Evolutionary conservation across 208 protist species (phyloP), one percentile per base, ranked within the genome.

Genomic region (Lotmaria passim): DNA sequence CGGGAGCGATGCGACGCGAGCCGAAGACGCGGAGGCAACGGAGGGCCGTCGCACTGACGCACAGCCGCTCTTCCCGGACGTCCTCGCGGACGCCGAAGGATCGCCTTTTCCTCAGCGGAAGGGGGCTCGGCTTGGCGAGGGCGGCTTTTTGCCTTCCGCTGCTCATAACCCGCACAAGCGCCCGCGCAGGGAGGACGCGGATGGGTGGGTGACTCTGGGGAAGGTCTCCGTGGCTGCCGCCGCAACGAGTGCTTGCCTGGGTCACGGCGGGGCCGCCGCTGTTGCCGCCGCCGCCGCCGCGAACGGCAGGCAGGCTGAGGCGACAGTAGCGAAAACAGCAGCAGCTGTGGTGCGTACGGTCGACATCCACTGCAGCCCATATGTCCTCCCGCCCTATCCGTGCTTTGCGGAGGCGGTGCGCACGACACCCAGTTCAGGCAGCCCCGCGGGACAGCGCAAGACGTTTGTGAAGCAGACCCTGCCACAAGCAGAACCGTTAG

Each of bases 1-100:
- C 48, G 28, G 21, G 46, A 31, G 67, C 7, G 33, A n/a, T 8
- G 24, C 1, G 12, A 26, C 31, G 50, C 34, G 33, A n/a, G 51
- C 39, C 21, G 46, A 24, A 1, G 53, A 23, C 4, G 58, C 48
- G 1, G 47, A 55, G 69, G 11, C 46, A 11, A 65, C 36, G 38
- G 57, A 70, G 23, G 86, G 80, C 0, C 76, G 86, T 21, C 73
- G 59, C 28, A 91, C 80, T 8, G 80, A 91, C 39, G 78, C 82
- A 28, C 74, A 82, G 33, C 86, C 80, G 12, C 82, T 91, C 38
- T 91, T 91, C 48, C 60, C 75, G 1, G 82, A 86, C 8, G 24
- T 73, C 8, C 12, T 46, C 17, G 51, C 58, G 21, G 74, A 60
- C 64, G 46, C 7, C 5, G 68, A 44, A 7, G 36, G 21, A 1